Conservation (phyloP, 2,329 filamentous ascomycete species). For the Fusarium denticulatum region DNA sequence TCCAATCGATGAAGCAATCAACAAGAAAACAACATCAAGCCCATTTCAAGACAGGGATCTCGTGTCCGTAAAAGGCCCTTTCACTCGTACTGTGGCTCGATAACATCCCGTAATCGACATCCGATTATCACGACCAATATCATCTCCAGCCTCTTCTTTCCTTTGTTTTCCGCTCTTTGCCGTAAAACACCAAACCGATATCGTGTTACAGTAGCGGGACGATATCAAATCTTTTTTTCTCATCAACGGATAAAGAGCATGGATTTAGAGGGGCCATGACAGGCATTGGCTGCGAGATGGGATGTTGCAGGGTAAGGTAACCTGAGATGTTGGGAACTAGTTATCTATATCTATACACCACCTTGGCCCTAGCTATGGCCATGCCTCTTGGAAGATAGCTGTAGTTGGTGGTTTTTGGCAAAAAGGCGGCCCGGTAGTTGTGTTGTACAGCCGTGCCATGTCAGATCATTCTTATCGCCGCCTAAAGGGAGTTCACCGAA, state of each 20-base stretch:
- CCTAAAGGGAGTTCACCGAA: conserved; percentile 32
- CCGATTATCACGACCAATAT: not conserved
- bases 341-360: conserved; percentile 9
- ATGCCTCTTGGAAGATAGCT: not conserved
- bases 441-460: conserved; percentile 19
- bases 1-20: not conserved
- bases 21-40: not conserved
- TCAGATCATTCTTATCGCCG: conserved; percentile 46
- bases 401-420: not conserved
- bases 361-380: conserved; percentile 6
- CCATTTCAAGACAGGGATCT: conserved; percentile 19
- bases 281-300: conserved; percentile 21
- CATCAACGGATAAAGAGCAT: not conserved
- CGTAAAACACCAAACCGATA: conserved; percentile 9
- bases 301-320: conserved; percentile 40
- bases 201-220: conserved; percentile 27
- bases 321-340: conserved; percentile 31
- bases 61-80: conserved; percentile 36
- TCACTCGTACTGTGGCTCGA: not conserved
- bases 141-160: conserved; percentile 25
- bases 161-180: conserved; percentile 39
- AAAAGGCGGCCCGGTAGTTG: conserved; percentile 39
- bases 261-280: conserved; percentile 4
- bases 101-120: conserved; percentile 1
- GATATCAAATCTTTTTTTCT: conserved; percentile 1